phyloP scores from a whole-genome alignment of 108 stramenopile genomes.

The Fragilariopsis cylindrus region DNA sequence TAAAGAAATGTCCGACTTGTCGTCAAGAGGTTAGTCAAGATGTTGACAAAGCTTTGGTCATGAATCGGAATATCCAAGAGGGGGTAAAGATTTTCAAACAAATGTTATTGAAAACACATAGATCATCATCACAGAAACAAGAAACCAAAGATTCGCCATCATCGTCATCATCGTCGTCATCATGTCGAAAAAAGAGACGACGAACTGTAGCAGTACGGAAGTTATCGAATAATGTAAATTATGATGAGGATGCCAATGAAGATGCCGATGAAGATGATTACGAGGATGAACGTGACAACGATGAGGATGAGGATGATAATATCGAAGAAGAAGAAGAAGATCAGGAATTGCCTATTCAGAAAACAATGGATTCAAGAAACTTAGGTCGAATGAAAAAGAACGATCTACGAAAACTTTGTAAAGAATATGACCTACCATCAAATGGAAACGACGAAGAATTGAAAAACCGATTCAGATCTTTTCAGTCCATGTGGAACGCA shows the following conservation, averaged over 20 bases:
- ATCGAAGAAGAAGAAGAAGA: neutral
- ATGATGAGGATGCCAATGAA: neutral
- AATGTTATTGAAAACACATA: neutral
- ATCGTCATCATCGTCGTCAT: neutral
- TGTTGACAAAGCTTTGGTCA: conserved; percentile 18
- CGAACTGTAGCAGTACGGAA: neutral
- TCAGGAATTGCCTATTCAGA: neutral
- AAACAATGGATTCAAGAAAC: neutral
- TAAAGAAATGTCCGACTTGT: conserved; percentile 33
- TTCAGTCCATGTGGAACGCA: conserved; percentile 53
- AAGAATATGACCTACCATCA: conserved; percentile 37
- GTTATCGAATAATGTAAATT: neutral
- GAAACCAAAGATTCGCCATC: neutral
- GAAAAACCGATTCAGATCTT: conserved; percentile 49
- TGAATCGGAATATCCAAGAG: conserved; percentile 29
- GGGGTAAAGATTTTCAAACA: conserved; percentile 22
- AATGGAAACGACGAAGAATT: conserved; percentile 47
- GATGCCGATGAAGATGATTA: neutral
- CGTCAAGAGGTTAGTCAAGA: conserved; percentile 14
- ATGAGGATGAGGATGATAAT: conserved; percentile 1
- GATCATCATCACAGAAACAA: neutral
- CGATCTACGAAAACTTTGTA: conserved; percentile 45
- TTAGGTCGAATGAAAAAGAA: conserved; percentile 37
- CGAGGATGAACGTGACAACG: neutral
- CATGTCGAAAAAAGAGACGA: neutral